phyloP scores from a whole-genome alignment of 441 rosid species.

The Eruca vesicaria region DNA sequence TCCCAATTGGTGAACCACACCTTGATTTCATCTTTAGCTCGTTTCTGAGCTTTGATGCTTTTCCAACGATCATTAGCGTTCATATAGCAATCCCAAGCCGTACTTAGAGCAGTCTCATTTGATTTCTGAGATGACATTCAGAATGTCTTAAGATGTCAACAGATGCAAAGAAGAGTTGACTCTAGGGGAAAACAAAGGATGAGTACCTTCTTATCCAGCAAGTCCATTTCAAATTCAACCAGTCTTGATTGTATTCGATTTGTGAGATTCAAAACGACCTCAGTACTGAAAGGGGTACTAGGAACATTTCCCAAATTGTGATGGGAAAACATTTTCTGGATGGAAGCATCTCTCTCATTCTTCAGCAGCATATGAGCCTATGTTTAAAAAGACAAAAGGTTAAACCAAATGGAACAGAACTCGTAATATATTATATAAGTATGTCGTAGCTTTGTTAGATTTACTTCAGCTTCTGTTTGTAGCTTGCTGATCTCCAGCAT shows the following conservation, averaged over 20 bases:
- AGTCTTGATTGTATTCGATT: slow-evolving; percentile 67
- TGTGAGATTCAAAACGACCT: slow-evolving; percentile 59
- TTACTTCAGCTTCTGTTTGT: slow-evolving; percentile 85
- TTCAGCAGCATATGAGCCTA: slow-evolving; percentile 65
- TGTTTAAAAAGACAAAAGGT: slow-evolving; percentile 27
- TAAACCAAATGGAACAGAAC: slow-evolving; percentile 22
- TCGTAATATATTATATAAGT: slow-evolving; percentile 7
- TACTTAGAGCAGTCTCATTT: slow-evolving; percentile 58
- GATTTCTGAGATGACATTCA: slow-evolving; percentile 54
- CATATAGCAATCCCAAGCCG: slow-evolving; percentile 65
- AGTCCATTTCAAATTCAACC: slow-evolving; percentile 69
- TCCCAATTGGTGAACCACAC: slow-evolving; percentile 36
- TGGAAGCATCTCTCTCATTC: slow-evolving; percentile 75
- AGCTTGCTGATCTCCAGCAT: slow-evolving; percentile 75
- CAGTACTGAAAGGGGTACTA: slow-evolving; percentile 59
- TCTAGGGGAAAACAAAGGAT: slow-evolving; percentile 18
- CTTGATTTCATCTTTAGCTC: slow-evolving; percentile 80
- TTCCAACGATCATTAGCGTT: slow-evolving; percentile 80
- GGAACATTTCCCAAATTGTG: slow-evolving; percentile 77
- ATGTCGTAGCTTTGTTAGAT: slow-evolving; percentile 21
- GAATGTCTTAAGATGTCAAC: slow-evolving; percentile 25
- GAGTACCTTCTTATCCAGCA: slow-evolving; percentile 83
- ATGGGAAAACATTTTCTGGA: slow-evolving; percentile 55
- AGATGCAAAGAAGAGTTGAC: background rate
- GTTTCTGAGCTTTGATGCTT: slow-evolving; percentile 72